Percentiles rank a stretch among this genome's conserved stretches.
Conservation (phyloP, 2,329 filamentous ascomycete genomes). For the Fusarium torulosum region DNA sequence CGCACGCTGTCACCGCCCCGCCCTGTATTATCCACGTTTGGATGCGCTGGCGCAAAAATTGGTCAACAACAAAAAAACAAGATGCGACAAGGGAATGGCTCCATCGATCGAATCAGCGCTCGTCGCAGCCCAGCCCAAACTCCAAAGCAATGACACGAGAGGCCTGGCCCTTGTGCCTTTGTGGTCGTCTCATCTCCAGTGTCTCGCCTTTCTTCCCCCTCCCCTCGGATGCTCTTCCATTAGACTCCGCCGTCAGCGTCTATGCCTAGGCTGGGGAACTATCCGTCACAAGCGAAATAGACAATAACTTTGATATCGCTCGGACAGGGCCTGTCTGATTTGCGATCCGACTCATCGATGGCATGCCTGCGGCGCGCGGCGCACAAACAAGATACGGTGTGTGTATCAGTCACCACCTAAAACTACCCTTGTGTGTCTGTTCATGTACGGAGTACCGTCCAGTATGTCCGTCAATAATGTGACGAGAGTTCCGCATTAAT, state of each 20-base stretch:
- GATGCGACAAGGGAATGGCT: conserved; percentile 45
- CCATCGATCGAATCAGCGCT: conserved; percentile 43
- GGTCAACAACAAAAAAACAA: conserved; percentile 47
- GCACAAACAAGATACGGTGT: conserved; percentile 47
- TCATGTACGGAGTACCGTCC: conserved; percentile 21
- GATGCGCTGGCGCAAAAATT: conserved; percentile 48
- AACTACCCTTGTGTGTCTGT: conserved; percentile 13
- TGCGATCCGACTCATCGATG: conserved; percentile 38
- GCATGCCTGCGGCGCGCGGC: conserved; percentile 23
- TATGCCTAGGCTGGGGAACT: conserved; percentile 13
- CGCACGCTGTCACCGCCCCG: conserved; percentile 49
- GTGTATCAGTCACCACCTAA: conserved; percentile 23
- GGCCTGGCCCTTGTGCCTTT: conserved; percentile 5
- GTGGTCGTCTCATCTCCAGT: conserved; percentile 40
- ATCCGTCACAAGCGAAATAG: conserved; percentile 37
- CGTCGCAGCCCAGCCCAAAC: conserved; percentile 44
- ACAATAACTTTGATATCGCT: conserved; percentile 33
- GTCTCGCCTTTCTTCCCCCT: conserved; percentile 20
- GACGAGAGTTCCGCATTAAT: conserved; percentile 31
- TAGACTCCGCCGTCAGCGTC: conserved; percentile 10
- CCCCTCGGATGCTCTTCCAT: conserved; percentile 18
- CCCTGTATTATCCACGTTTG: conserved; percentile 44
- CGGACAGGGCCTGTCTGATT: conserved; percentile 22
- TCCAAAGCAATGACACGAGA: conserved; percentile 10
- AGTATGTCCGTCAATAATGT: conserved; percentile 30